phyloP scores from a whole-genome alignment of 2,329 filamentous ascomycete genomes.

The Paecilomyces sp. region DNA sequence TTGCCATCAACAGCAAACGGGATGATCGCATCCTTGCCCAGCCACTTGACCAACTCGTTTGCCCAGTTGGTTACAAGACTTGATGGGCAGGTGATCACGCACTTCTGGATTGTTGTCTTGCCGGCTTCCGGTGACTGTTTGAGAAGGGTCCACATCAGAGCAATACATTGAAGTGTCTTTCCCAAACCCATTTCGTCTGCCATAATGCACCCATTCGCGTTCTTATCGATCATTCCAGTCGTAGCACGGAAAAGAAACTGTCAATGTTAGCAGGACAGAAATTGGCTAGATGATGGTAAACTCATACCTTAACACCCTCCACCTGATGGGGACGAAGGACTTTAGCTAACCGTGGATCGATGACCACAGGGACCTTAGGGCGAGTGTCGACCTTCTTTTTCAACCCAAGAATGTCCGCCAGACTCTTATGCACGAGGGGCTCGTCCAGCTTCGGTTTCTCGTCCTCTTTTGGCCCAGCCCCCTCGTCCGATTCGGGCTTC shows the following conservation, averaged over 20 bases:
- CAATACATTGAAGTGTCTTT: conserved; percentile 95
- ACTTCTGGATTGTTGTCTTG: conserved; percentile 88
- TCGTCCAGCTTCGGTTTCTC: conserved; percentile 58
- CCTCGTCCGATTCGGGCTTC: conserved; percentile 54
- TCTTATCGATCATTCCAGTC: conserved; percentile 88
- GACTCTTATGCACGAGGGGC: conserved; percentile 84
- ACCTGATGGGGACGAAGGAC: conserved; percentile 94
- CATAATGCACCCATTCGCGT: conserved; percentile 98
- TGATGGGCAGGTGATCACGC: conserved; percentile 91
- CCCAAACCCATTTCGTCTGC: conserved; percentile 98
- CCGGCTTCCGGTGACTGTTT: conserved; percentile 96
- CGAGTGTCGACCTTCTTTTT: conserved; percentile 81
- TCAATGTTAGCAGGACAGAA: conserved; percentile 3
- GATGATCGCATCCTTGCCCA: conserved; percentile 80
- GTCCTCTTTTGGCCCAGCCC: conserved; percentile 37
- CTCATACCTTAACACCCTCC: conserved; percentile 72
- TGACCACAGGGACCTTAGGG: conserved; percentile 92
- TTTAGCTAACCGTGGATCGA: conserved; percentile 83
- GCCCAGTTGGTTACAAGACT: conserved; percentile 98
- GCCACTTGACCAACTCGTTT: conserved; percentile 87
- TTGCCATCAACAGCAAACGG: conserved; percentile 97
- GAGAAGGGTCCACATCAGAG: conserved; percentile 90
- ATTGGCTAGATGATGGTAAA: background rate
- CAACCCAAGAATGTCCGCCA: conserved; percentile 89
- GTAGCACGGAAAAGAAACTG: conserved; percentile 88